Evolutionary conservation across 805 yeast genomes (phyloP), one percentile per base, ranked within the genome.

Genomic region (Saccharomycodes ludwigii): DNA sequence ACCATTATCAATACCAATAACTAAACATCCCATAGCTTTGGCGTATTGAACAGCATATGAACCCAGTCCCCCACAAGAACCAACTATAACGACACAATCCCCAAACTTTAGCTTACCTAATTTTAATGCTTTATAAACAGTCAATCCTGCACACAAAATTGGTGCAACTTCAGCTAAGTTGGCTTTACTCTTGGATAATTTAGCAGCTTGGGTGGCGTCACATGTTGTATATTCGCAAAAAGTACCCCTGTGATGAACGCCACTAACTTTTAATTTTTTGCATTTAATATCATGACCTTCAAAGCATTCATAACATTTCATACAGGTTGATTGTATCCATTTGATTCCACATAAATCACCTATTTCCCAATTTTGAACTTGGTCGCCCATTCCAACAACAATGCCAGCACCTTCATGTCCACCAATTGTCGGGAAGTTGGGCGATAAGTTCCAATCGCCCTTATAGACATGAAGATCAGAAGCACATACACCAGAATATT

Each of bases 381-480:
- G 65, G 29, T 63, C 61, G 43, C 93, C 93, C 50, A 68, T 65
- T 39, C 76, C 86, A 38, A 80, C 91, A 42, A 81, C 91, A 31
- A 71, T 69, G 54, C 93, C 93, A 18, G 88, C 86, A 61, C 91
- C 93, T 61, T 81, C 93, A 61, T 81, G 93, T 46, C 93, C 93
- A 41, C 91, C 91, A 30, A 80, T 85, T 44, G 79, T 62, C 16
- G 91, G 88, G 38, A 76, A 64, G 53, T 76, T 76, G 42, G 77
- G n/a, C n/a, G n/a, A n/a, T n/a, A n/a, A n/a, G n/a, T n/a, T n/a
- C n/a, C n/a, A n/a, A n/a, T n/a, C n/a, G n/a, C n/a, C n/a, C n/a
- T n/a, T n/a, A n/a, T n/a, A n/a, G n/a, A n/a, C n/a, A n/a, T n/a
- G n/a, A n/a, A n/a, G n/a, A n/a, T n/a, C n/a, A n/a, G n/a, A n/a